phyloP scores from a whole-genome alignment of 371 early-diverging fungal genomes.

The Haplosporangium sp. region DNA sequence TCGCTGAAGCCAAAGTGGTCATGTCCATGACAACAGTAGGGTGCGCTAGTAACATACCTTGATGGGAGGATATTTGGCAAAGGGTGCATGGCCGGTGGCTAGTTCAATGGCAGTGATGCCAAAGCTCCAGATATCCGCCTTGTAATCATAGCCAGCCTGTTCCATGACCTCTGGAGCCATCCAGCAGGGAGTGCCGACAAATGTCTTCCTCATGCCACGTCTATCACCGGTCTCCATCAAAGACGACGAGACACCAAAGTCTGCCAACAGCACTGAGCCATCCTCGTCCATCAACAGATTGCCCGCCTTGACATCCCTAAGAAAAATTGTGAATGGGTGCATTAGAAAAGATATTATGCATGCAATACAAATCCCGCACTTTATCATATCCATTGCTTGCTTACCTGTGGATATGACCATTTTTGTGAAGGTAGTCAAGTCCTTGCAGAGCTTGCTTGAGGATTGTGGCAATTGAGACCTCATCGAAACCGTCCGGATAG shows the following conservation, averaged over 20 bases:
- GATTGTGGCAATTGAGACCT: conserved; percentile 85
- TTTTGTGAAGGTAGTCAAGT: conserved; percentile 87
- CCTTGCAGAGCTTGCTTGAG: conserved; percentile 88
- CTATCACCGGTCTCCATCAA: conserved; percentile 79
- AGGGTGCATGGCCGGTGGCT: conserved; percentile 93
- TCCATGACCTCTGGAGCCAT: conserved; percentile 87
- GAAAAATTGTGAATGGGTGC: background rate
- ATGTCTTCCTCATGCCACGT: conserved; percentile 77
- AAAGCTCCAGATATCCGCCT: conserved; percentile 95
- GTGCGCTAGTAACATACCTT: conserved; percentile 64
- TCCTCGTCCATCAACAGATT: conserved; percentile 88
- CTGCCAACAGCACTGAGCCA: conserved; percentile 85
- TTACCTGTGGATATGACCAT: conserved; percentile 85
- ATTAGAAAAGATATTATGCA: too few species aligned
- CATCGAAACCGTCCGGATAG: conserved; percentile 88
- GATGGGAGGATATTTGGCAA: conserved; percentile 90
- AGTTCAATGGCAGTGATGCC: conserved; percentile 93
- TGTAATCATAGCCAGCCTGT: conserved; percentile 83
- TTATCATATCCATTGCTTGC: background rate
- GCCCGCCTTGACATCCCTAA: conserved; percentile 90
- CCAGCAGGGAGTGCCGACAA: conserved; percentile 89
- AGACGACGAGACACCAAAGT: conserved; percentile 88
- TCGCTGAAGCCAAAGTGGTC: too few species aligned
- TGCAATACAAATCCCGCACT: background rate
- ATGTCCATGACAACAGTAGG: background rate